These are phyloP conservation scores for Halophytophthora polymorphica DNA, from an alignment of 352 stramenopile genomes.

Conservation along the genomic window DNA sequence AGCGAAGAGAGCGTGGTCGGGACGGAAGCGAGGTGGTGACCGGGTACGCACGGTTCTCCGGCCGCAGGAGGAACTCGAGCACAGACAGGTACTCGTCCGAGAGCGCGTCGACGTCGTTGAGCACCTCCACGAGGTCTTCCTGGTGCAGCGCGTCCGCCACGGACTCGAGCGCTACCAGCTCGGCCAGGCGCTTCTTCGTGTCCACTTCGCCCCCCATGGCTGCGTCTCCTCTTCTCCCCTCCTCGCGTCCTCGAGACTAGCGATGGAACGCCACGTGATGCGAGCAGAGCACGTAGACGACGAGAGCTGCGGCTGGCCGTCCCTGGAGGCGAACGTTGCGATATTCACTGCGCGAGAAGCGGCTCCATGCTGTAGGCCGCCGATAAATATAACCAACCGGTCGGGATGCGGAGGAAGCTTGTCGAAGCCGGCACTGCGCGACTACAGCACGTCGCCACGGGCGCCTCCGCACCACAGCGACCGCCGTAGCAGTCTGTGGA, in stretches of 20 bases:
- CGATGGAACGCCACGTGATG: too few relatives aligned
- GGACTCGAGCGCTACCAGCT: conserved; percentile 40
- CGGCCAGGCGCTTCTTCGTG: conserved; percentile 50
- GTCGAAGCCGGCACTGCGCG: neutral
- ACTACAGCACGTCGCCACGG: neutral
- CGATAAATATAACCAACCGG: neutral
- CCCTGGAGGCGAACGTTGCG: neutral
- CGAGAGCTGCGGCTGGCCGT: too few relatives aligned
- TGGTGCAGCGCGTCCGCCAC: conserved; percentile 42
- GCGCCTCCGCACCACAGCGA: too few relatives aligned
- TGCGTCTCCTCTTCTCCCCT: too few relatives aligned
- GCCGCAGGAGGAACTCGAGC: conserved; percentile 58
- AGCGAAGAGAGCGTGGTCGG: conserved; percentile 1
- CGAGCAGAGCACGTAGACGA: too few relatives aligned
- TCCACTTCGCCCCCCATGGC: neutral
- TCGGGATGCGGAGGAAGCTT: neutral
- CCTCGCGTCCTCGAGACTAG: too few relatives aligned
- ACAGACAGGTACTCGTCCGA: conserved; percentile 60
- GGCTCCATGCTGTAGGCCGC: neutral
- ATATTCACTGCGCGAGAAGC: neutral
- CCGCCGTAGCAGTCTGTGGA: too few relatives aligned
- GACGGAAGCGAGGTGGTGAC: neutral
- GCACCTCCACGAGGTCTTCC: conserved; percentile 45
- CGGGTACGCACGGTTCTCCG: conserved; percentile 47
- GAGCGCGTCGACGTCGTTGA: conserved; percentile 42